These are phyloP conservation scores for Coleophoma cylindrospora DNA, from an alignment of 2,329 filamentous ascomycete species.

Conservation along the genomic window DNA sequence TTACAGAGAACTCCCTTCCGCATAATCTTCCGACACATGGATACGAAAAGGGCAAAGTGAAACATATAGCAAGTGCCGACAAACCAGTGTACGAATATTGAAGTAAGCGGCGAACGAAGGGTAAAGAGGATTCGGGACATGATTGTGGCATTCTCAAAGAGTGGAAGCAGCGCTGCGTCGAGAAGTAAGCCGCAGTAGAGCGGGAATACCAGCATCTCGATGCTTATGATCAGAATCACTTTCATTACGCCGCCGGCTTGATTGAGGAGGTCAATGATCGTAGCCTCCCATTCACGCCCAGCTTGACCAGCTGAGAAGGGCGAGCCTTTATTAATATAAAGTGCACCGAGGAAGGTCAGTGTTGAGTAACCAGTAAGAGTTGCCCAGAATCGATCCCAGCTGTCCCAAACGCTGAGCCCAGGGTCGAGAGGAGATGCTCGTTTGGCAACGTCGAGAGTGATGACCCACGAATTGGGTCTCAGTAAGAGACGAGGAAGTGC, in stretches of 20 bases:
- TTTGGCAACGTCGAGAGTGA: slow-evolving; percentile 44
- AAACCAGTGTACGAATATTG: slow-evolving; percentile 97
- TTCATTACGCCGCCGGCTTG: slow-evolving; percentile 97
- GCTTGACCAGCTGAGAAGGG: slow-evolving; percentile 57
- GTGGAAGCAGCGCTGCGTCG: slow-evolving; percentile 79
- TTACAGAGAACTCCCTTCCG: slow-evolving; percentile 86
- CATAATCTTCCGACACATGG: slow-evolving; percentile 98
- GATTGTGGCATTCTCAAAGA: slow-evolving; percentile 79
- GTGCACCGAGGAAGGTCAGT: slow-evolving; percentile 65
- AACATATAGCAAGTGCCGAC: slow-evolving; percentile 99
- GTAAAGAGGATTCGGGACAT: slow-evolving; percentile 76
- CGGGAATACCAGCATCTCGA: slow-evolving; percentile 97
- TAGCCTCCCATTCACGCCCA: slow-evolving; percentile 65
- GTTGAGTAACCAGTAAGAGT: slow-evolving; percentile 78
- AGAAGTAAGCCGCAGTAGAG: slow-evolving; percentile 91
- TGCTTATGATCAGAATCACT: slow-evolving; percentile 96
- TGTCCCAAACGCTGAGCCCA: slow-evolving; percentile 62
- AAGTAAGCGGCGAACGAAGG: slow-evolving; percentile 74
- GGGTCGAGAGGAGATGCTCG: slow-evolving; percentile 38
- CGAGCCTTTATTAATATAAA: slow-evolving; percentile 73
- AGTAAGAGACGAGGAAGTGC: slow-evolving; percentile 30
- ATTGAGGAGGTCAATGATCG: slow-evolving; percentile 75
- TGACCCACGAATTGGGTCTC: slow-evolving; percentile 52
- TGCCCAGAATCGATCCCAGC: slow-evolving; percentile 61
- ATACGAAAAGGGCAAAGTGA: slow-evolving; percentile 96